phyloP scores from a whole-genome alignment of 1,284 basidiomycete genomes.

The Waitea zeae region DNA sequence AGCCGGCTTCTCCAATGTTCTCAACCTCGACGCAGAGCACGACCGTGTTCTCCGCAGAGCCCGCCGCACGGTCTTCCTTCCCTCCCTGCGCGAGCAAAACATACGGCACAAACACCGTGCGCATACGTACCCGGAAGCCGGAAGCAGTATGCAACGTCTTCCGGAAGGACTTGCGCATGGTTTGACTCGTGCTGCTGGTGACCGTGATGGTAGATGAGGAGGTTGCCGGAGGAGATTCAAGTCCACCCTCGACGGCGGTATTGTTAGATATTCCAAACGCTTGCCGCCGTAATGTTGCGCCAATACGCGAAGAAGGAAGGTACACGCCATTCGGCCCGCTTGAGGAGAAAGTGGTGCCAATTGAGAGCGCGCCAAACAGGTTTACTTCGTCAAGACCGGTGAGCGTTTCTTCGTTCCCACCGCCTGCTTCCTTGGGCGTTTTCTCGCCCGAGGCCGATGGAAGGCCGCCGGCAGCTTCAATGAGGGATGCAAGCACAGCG shows the following conservation, averaged over 20 bases:
- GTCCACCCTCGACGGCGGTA: no score
- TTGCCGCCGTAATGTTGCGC: constrained; percentile 37
- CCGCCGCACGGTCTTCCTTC: constrained; percentile 40
- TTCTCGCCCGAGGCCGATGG: no score
- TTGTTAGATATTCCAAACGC: no score
- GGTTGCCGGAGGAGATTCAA: constrained; percentile 29
- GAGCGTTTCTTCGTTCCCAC: constrained; percentile 18
- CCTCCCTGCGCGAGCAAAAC: constrained; percentile 30
- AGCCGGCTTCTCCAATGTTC: constrained; percentile 37
- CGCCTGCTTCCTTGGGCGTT: constrained; percentile 6
- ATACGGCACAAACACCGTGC: constrained; percentile 75
- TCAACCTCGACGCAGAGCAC: constrained; percentile 78
- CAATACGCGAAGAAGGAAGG: constrained; percentile 50
- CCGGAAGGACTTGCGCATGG: constrained; percentile 73
- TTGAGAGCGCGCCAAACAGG: constrained; percentile 43
- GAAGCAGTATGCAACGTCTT: constrained; percentile 61
- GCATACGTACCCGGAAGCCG: constrained; percentile 76
- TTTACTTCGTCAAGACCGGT: constrained; percentile 65
- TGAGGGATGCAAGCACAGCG: constrained; percentile 32
- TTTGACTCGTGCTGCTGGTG: constrained; percentile 21
- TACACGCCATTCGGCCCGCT: constrained; percentile 16
- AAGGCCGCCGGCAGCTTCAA: constrained; percentile 18
- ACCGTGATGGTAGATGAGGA: constrained; percentile 21
- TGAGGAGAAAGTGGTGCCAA: constrained; percentile 30
- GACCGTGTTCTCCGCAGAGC: constrained; percentile 66